Percentiles rank a stretch among this genome's conserved stretches.
Evolutionary conservation across 2,329 filamentous ascomycete genomes (phyloP).

Genomic region (Phoma sp.): DNA sequence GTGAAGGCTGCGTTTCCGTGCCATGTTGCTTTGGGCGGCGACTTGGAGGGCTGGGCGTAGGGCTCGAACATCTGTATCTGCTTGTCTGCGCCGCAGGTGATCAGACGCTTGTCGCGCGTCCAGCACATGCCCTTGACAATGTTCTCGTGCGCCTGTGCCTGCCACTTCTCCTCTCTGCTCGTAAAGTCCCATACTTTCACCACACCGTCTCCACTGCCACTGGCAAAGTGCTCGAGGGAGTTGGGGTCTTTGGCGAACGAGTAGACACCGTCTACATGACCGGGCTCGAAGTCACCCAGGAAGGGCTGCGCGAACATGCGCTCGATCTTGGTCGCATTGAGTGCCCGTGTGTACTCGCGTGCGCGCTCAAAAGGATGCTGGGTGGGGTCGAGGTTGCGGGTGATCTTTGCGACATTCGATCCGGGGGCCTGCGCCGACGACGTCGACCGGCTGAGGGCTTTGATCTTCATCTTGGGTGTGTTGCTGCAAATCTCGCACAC

Average conservation of each 20-base stretch:
- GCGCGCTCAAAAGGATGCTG: constrained; percentile 91
- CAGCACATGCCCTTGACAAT: constrained; percentile 91
- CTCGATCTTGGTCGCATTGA: constrained; percentile 89
- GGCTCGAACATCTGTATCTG: constrained; percentile 92
- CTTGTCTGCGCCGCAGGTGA: constrained; percentile 86
- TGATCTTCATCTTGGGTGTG: constrained; percentile 48
- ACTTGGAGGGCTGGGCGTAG: constrained; percentile 72
- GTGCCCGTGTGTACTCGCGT: constrained; percentile 78
- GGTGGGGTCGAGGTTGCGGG: constrained; percentile 79
- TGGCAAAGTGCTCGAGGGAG: constrained; percentile 53
- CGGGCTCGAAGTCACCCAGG: constrained; percentile 82
- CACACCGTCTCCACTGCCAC: constrained; percentile 73
- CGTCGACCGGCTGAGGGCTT: constrained; percentile 70
- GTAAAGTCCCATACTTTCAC: constrained; percentile 91
- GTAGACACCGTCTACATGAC: constrained; percentile 84
- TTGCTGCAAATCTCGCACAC: constrained; percentile 15
- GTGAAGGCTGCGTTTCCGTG: constrained; percentile 85
- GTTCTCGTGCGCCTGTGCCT: constrained; percentile 85
- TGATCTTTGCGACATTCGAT: constrained; percentile 68
- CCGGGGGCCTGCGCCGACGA: constrained; percentile 71
- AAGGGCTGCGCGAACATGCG: constrained; percentile 90
- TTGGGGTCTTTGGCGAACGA: constrained; percentile 57
- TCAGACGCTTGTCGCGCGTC: constrained; percentile 82
- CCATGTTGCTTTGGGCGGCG: constrained; percentile 82
- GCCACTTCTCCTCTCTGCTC: constrained; percentile 75